Conservation (phyloP, 345 rosid species). For the Trapa incisa region DNA sequence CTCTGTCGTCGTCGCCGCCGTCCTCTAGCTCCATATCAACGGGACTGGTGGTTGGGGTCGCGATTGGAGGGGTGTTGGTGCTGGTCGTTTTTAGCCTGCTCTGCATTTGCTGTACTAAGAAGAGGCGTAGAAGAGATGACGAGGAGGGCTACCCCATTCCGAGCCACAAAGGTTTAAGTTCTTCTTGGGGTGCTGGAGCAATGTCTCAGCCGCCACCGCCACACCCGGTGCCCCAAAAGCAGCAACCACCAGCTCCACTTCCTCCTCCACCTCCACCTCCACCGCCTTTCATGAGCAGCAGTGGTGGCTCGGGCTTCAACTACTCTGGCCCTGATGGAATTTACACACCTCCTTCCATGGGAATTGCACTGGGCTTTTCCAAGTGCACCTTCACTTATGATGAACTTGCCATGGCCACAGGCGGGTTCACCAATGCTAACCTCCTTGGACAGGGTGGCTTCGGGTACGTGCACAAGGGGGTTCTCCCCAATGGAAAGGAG, state of each 20-base stretch:
- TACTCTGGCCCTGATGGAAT: constrained; percentile 29
- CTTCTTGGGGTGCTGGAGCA: constrained; percentile 4
- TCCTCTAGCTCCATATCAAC: constrained; percentile 30
- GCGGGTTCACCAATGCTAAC: constrained; percentile 29
- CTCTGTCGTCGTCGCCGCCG: constrained; percentile 17
- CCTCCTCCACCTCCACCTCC: constrained; percentile 12
- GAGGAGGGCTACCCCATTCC: constrained; percentile 26
- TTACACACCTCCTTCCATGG: constrained; percentile 42
- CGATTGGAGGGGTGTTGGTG: constrained; percentile 42
- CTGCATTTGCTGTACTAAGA: constrained; percentile 47
- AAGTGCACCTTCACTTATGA: constrained; percentile 35
- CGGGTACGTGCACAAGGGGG: constrained; percentile 34
- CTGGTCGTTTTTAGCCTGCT: constrained; percentile 32
- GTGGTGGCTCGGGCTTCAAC: constrained; percentile 31
- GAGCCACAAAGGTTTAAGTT: constrained; percentile 27
- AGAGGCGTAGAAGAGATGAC: constrained; percentile 30
- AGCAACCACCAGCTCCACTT: constrained; percentile 1
- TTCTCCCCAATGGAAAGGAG: constrained; percentile 32
- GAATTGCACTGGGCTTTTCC: constrained; percentile 36
- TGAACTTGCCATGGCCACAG: constrained; percentile 28
- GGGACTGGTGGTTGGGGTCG: constrained; percentile 60
- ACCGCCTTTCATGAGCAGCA: constrained; percentile 22
- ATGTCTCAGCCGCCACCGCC: too few species aligned
- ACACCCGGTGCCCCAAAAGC: too few species aligned
- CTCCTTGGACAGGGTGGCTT: constrained; percentile 43